Base-by-base conservation (phyloP, 768 basidiomycete species). In the Trametes maxima region DNA sequence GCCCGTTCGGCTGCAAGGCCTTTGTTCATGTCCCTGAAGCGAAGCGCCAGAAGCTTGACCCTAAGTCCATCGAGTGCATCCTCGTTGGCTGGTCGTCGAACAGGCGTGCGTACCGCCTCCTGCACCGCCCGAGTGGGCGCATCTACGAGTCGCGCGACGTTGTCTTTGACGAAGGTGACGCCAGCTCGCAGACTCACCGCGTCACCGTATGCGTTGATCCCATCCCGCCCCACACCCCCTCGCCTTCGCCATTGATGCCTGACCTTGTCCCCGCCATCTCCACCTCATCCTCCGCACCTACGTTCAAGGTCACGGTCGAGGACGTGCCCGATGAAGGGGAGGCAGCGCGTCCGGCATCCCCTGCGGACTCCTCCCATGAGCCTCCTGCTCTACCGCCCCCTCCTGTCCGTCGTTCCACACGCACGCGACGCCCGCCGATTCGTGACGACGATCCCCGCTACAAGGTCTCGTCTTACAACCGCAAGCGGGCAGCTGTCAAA, bases 1-100 rank as follows among this genome's bases (percentile, higher is more conserved):
- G 67, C 35, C 59, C 65, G 17, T 73, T 71, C 45, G 73, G 73
- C 12, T 72, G 64, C 53, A 35, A 44, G 13, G 66, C 65, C 17
- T 68, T 59, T 25, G 69, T 64, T 25, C 65, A 65, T 63, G 63
- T 66, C 35, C 70, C 64, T 21, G 59, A 60, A 8, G 47, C 63
- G 40, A 51, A 48, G 22, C 57, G 60, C 24, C 13, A 35, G 28
- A 67, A 67, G 49, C 54, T 68, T 17, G 67, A 61, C 21, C 33
- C 65, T 8, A 62, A 66, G 44, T 57, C 58, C 1, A 19, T 45
- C 3, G 47, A 61, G 21, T 68, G 63, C 59, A 65, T 48, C 0
- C 64, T 67, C 57, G 33, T 69, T 19, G 65, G 69, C 2, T 60
- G 54, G 36, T 57, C 45, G 0, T 22, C 56, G 14, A 43, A 65